Evolutionary conservation across 2,329 filamentous ascomycete genomes (phyloP).

Genomic region (Stachybotrys echinatus): DNA sequence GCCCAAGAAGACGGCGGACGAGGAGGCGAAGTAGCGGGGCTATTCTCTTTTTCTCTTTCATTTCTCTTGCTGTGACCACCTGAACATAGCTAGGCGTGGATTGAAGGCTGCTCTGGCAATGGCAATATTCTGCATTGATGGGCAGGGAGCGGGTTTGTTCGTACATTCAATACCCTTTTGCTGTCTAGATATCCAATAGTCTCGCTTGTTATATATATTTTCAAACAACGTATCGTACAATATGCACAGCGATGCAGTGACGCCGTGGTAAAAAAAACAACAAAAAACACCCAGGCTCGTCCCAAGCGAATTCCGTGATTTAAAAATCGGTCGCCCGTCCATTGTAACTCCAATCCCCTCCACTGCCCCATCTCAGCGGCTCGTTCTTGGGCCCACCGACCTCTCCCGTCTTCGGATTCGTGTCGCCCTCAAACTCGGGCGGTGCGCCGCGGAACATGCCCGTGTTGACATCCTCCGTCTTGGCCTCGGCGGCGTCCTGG

Average conservation of each 20-base stretch:
- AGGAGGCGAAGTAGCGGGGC: not conserved
- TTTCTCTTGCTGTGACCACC: too few species aligned
- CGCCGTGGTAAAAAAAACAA: too few species aligned
- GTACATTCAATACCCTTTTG: not conserved
- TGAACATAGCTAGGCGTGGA: too few species aligned
- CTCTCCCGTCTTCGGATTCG: slow-evolving; percentile 91
- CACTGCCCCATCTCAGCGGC: slow-evolving; percentile 77
- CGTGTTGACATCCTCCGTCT: slow-evolving; percentile 35
- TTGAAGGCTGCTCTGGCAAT: too few species aligned
- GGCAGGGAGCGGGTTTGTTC: not conserved
- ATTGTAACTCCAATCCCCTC: slow-evolving; percentile 86
- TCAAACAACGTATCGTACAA: not conserved
- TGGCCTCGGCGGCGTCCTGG: slow-evolving; percentile 11
- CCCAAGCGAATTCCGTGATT: not conserved
- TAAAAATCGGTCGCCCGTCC: slow-evolving; percentile 89
- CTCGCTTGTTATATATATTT: too few species aligned
- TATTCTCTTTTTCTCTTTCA: too few species aligned
- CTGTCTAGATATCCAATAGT: not conserved
- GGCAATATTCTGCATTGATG: too few species aligned
- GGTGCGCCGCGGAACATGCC: slow-evolving; percentile 69
- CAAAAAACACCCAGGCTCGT: too few species aligned
- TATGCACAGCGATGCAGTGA: not conserved
- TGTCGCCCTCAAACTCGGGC: slow-evolving; percentile 89
- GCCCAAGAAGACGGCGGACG: not conserved
- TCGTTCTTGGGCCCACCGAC: slow-evolving; percentile 97